Evolutionary conservation across 2,329 filamentous ascomycete genomes (phyloP), one percentile per base, ranked within the genome.

Genomic region (Botryotinia convoluta): DNA sequence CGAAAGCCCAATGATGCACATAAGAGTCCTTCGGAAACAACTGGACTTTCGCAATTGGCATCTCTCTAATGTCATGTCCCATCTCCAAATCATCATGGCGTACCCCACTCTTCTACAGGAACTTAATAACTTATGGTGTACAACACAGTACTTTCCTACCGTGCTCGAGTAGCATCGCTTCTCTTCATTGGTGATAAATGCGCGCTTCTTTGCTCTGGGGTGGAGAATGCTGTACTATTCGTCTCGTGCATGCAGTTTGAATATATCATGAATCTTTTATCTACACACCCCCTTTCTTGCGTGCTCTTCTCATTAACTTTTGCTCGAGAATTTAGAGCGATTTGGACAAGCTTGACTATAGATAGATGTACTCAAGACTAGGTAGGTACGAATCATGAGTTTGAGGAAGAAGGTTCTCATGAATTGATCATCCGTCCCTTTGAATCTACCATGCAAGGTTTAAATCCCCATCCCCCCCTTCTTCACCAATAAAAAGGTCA

Each of bases 361-460:
- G 64, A 37, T 32, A 29, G 44, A 68, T 54, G 64, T 54, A 68
- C 64, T 68, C 51, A 48, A 68, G 64, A 68, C 45, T 32, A 39
- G 45, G 35, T 39, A 32, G n/a, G n/a, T 57, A 32, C 64, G 51
- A 29, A 68, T 68, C 64, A 29, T 54, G 20, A 51, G 44, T 65
- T n/a, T 18, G 32, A 16, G n/a, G 12, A 35, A 54, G 65, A 39
- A 32, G 42, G 54, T 62, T 71, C 69, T 62, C 69, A 71, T 71
- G 69, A 60, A 63, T 32, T 71, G 69, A 71, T 71, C 69, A 71
- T 64, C 69, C 60, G 57, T 64, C 69, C 57, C 60, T 63, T n/a
- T 29, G 45, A 22, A 61, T 70, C 68, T 63, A 39, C n/a, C 45
- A 48, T 48, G 29, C 68, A 63, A 71, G 69, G 69, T 39, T 71